Percentiles rank a stretch among this genome's conserved stretches.
Evolutionary conservation across 1,139 yeast species (phyloP).

Genomic region (Sugiyamaella sp.): DNA sequence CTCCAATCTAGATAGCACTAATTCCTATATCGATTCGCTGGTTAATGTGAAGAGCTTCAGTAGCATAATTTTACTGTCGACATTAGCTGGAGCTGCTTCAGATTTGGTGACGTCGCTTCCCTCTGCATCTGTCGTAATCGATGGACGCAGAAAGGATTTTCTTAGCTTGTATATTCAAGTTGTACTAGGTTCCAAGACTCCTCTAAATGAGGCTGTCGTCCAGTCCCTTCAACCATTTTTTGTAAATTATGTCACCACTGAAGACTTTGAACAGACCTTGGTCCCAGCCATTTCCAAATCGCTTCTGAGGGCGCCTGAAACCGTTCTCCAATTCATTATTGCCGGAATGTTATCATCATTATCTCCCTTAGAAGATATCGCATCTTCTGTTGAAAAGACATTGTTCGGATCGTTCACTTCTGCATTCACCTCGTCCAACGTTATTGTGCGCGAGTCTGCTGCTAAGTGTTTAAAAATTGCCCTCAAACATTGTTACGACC

Average conservation of each 20-base stretch:
- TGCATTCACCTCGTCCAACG: constrained; percentile 74
- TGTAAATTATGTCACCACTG: constrained; percentile 48
- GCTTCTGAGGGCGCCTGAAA: constrained; percentile 79
- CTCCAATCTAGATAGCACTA: constrained; percentile 19
- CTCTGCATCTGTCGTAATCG: constrained; percentile 29
- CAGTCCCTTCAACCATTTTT: constrained; percentile 48
- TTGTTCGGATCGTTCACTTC: constrained; percentile 62
- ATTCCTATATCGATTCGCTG: constrained; percentile 27
- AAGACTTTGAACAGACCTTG: constrained; percentile 49
- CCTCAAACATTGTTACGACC: constrained; percentile 29
- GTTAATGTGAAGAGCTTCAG: constrained; percentile 26
- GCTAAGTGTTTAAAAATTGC: constrained; percentile 45
- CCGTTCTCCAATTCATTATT: constrained; percentile 56
- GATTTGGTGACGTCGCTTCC: constrained; percentile 36
- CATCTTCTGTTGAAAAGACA: constrained; percentile 50
- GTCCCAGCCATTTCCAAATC: constrained; percentile 75
- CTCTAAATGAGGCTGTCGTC: constrained; percentile 35
- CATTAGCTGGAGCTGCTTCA: constrained; percentile 38
- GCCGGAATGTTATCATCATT: constrained; percentile 53
- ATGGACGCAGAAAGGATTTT: constrained; percentile 28
- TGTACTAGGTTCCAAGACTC: constrained; percentile 38
- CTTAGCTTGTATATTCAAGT: constrained; percentile 35
- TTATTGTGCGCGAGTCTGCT: constrained; percentile 59
- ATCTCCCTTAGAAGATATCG: constrained; percentile 44
- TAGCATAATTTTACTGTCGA: constrained; percentile 30